Base-by-base conservation (phyloP, 345 rosid genomes). In the Brassica carinata region DNA sequence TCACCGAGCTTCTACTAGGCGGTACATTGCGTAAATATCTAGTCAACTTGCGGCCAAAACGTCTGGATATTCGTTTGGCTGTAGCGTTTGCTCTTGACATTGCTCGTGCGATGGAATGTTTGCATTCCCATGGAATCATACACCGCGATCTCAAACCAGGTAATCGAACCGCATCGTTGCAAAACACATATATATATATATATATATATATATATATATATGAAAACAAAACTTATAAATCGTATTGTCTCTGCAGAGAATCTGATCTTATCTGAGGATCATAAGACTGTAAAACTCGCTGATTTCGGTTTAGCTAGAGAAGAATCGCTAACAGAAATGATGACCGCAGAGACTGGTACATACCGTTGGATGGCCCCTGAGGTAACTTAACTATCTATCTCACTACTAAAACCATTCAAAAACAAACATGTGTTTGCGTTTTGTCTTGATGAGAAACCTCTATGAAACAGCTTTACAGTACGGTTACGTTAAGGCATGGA, bases 291-390 rank as follows among this genome's bases (percentile, higher is more conserved):
- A 4, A 96, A 96, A 84, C 96, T 96, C 10, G 99, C 94, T 2
- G 99, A 94, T 88, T 96, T 96, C 19, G 99, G 99, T 77, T 89
- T 96, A 79, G 99, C 99, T 38, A 92, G 99, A 76, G 99, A 96
- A 90, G 99, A 96, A 86, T 89, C 98, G 11, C 77, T 96, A 77
- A 96, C 98, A 0, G 99, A 96, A 85, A 96, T 96, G 99, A 96
- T 96, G 99, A 96, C 99, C 26, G 98, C 99, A 69, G 99, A 96
- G 85, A 94, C 99, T 0, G 99, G 99, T 57, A 96, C 99, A 11
- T 96, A 96, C 63, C 89, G 99, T 18, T 96, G 99, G 99, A 96
- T 96, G 99, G 99, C 99, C 71, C 99, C 99, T 0, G 99, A 96
- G 96, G 99, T 92, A 77, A n/a, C 14, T 33, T 1, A 77, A 14